phyloP scores from a whole-genome alignment of 2,329 filamentous ascomycete species.

The Epichloe sp. region DNA sequence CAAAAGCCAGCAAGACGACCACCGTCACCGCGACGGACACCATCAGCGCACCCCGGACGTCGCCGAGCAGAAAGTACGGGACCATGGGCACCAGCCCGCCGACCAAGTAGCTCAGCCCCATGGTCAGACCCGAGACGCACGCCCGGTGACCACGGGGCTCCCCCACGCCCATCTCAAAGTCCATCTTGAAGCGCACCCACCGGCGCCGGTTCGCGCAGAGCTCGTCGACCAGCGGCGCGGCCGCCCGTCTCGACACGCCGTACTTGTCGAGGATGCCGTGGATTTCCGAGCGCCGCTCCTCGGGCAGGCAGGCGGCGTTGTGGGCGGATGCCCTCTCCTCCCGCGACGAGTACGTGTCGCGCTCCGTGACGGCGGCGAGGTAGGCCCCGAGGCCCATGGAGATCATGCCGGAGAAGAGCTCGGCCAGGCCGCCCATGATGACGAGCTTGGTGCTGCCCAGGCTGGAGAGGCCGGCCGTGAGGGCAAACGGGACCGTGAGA shows the following conservation, averaged over 20 bases:
- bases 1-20: slow-evolving; percentile 47
- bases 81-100: slow-evolving; percentile 59
- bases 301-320: slow-evolving; percentile 29
- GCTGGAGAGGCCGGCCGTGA: slow-evolving; percentile 59
- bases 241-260: slow-evolving; percentile 29
- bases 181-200: slow-evolving; percentile 47
- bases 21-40: slow-evolving; percentile 49
- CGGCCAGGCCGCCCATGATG: slow-evolving; percentile 60
- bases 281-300: slow-evolving; percentile 32
- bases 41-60: slow-evolving; percentile 36
- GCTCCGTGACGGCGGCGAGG: slow-evolving; percentile 49
- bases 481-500: slow-evolving; percentile 65
- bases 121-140: slow-evolving; percentile 47
- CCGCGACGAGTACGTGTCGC: slow-evolving; percentile 36
- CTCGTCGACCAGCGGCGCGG: slow-evolving; percentile 33
- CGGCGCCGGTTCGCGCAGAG: slow-evolving; percentile 33
- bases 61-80: slow-evolving; percentile 49
- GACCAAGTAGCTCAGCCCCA: slow-evolving; percentile 56
- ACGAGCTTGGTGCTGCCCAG: slow-evolving; percentile 53
- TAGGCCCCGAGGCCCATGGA: slow-evolving; percentile 68
- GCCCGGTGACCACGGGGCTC: slow-evolving; percentile 30
- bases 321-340: slow-evolving; percentile 28
- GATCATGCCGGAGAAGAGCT: slow-evolving; percentile 63
- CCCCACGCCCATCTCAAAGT: slow-evolving; percentile 39
- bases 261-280: slow-evolving; percentile 38